A percentile compares a stretch with the other conserved stretches of the same genome.
Conservation (phyloP, 2,329 filamentous ascomycete genomes). For the Pezicula rhizophila region DNA sequence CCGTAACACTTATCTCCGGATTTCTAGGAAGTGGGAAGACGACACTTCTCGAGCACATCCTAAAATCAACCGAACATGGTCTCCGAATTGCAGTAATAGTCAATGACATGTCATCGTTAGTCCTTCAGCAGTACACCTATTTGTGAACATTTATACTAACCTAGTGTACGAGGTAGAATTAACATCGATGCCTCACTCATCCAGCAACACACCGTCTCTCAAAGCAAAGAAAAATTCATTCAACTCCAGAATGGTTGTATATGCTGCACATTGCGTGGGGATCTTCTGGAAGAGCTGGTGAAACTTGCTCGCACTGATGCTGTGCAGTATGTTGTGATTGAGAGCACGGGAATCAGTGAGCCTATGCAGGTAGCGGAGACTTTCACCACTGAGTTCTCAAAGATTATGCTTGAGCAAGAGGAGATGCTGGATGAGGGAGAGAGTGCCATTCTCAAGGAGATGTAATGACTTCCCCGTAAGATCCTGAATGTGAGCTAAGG, state of each 20-base stretch:
- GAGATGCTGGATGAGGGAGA: background rate
- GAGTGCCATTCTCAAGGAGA: constrained; percentile 6
- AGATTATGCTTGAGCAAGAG: constrained; percentile 10
- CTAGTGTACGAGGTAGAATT: constrained; percentile 25
- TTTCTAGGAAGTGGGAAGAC: constrained; percentile 49
- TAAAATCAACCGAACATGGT: constrained; percentile 57
- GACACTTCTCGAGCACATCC: constrained; percentile 62
- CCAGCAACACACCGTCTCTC: constrained; percentile 48
- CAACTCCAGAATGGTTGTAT: constrained; percentile 70
- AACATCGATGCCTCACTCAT: constrained; percentile 62
- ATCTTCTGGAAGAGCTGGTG: constrained; percentile 64
- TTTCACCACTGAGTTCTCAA: constrained; percentile 49
- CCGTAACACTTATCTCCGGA: background rate
- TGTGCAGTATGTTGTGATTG: constrained; percentile 68
- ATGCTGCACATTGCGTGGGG: constrained; percentile 68
- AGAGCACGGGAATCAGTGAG: constrained; percentile 67
- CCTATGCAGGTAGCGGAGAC: constrained; percentile 71
- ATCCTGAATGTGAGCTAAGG: background rate
- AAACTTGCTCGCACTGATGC: constrained; percentile 53
- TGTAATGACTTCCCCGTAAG: constrained; percentile 4
- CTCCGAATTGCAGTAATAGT: constrained; percentile 66
- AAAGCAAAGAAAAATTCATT: constrained; percentile 58
- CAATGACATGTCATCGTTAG: constrained; percentile 61
- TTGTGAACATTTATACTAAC: background rate
- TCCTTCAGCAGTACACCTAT: constrained; percentile 2